Percentiles rank a stretch among this genome's conserved stretches.
phyloP scores from a whole-genome alignment of 495 filamentous ascomycete species.

The Bacidia gigantensis region DNA sequence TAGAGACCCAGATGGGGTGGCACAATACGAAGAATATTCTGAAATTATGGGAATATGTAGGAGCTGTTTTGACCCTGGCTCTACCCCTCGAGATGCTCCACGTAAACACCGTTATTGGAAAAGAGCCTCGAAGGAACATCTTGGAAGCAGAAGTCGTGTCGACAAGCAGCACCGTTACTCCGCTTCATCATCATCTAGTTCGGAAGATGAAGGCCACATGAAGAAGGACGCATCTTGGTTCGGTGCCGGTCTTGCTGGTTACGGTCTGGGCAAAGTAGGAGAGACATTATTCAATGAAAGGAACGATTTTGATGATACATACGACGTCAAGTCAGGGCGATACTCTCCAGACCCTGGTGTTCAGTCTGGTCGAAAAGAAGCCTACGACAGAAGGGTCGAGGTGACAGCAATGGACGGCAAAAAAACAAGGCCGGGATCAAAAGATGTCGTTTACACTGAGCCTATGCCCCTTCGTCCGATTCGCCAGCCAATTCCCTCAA shows the following conservation, averaged over 20 bases:
- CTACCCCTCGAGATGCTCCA: conserved; percentile 46
- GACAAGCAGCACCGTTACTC: conserved; percentile 46
- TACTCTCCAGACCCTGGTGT: conserved; percentile 27
- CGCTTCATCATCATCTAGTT: conserved; percentile 20
- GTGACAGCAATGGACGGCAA: conserved; percentile 17
- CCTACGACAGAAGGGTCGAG: conserved; percentile 24
- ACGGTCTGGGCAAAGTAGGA: conserved; percentile 33
- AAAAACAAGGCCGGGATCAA: conserved; percentile 12
- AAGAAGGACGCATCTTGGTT: conserved; percentile 38
- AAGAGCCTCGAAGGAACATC: conserved; percentile 31
- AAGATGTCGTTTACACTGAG: conserved; percentile 1
- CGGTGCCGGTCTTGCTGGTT: conserved; percentile 34
- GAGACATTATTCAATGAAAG: conserved; percentile 38
- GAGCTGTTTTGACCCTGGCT: conserved; percentile 53
- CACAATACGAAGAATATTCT: conserved; percentile 59
- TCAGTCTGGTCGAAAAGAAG: conserved; percentile 22
- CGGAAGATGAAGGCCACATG: conserved; percentile 38
- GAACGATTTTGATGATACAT: conserved; percentile 45
- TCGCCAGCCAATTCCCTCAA: conserved; percentile 19
- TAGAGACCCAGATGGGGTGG: conserved; percentile 54
- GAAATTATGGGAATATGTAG: conserved; percentile 57
- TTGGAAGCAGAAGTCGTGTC: conserved; percentile 34
- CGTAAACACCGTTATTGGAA: conserved; percentile 45
- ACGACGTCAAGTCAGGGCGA: conserved; percentile 40
- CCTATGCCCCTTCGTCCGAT: conserved; percentile 5